Evolutionary conservation across 805 yeast species (phyloP).

Genomic region (Nakazawaea siamensis): DNA sequence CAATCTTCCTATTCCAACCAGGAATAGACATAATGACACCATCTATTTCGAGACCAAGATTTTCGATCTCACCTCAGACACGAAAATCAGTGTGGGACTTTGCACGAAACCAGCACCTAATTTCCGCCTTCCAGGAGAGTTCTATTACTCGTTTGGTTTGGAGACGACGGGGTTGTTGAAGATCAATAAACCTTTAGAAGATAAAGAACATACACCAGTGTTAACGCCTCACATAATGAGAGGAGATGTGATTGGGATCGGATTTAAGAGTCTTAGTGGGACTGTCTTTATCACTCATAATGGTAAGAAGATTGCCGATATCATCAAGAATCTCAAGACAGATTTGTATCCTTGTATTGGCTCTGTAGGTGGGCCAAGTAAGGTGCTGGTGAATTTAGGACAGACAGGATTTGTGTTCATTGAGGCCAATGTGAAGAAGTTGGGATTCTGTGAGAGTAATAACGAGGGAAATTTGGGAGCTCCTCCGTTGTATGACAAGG

Average conservation of each 20-base stretch:
- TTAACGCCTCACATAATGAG: conserved; percentile 43
- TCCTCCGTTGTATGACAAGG: conserved; percentile 25
- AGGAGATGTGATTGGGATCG: conserved; percentile 50
- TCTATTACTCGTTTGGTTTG: conserved; percentile 61
- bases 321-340: conserved; percentile 37
- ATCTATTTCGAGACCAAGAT: conserved; percentile 62
- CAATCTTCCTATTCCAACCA: conserved; percentile 26
- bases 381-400: conserved; percentile 59
- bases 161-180: conserved; percentile 67
- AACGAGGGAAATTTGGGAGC: conserved; percentile 31
- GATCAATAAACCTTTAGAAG: conserved; percentile 53
- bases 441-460: conserved; percentile 46
- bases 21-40: conserved; percentile 33
- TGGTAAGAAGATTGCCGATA: conserved; percentile 45
- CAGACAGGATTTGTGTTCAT: conserved; percentile 84
- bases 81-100: conserved; percentile 57
- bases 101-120: conserved; percentile 69
- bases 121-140: conserved; percentile 69
- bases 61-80: conserved; percentile 29
- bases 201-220: conserved; percentile 31
- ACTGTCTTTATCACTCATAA: conserved; percentile 46
- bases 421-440: conserved; percentile 68
- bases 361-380: conserved; percentile 35
- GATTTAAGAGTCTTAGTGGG: conserved; percentile 39
- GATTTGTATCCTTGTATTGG: conserved; percentile 51